Percentiles rank a stretch among this genome's conserved stretches.
Conservation (phyloP, 495 filamentous ascomycete genomes). For the Acidiella bohemica region DNA sequence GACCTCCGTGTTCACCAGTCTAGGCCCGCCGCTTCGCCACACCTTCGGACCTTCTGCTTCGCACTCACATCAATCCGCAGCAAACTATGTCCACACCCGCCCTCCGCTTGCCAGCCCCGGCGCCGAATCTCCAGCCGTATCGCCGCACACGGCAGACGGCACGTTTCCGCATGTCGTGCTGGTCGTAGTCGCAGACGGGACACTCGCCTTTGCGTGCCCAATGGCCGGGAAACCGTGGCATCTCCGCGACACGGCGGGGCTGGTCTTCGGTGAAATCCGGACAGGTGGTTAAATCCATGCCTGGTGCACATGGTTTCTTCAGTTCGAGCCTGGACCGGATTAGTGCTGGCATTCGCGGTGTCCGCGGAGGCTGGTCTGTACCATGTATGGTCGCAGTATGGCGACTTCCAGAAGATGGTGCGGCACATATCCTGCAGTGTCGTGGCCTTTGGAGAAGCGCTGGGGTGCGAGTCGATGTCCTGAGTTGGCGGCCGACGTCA, state of each 20-base stretch:
- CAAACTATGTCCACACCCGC: conserved; percentile 2
- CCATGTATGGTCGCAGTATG: conserved; percentile 31
- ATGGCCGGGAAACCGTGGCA: conserved; percentile 2
- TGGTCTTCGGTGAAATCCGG: conserved; percentile 21
- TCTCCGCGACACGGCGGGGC: conserved; percentile 1
- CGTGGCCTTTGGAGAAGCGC: background rate
- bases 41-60: too few species aligned
- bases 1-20: too few species aligned
- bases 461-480: background rate
- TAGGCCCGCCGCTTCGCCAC: too few species aligned
- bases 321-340: conserved; percentile 16
- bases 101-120: conserved; percentile 1
- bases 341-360: background rate
- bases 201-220: conserved; percentile 19
- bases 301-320: conserved; percentile 24
- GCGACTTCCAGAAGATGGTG: conserved; percentile 26
- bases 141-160: conserved; percentile 3
- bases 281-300: conserved; percentile 31
- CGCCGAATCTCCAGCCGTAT: conserved; percentile 4
- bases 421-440: conserved; percentile 29
- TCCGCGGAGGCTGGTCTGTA: conserved; percentile 8
- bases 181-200: conserved; percentile 26
- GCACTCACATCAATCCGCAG: conserved; percentile 9
- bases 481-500: background rate
- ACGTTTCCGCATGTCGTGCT: conserved; percentile 15